Conservation (phyloP, 2,329 filamentous ascomycete genomes). For the Xylariaceae sp. region DNA sequence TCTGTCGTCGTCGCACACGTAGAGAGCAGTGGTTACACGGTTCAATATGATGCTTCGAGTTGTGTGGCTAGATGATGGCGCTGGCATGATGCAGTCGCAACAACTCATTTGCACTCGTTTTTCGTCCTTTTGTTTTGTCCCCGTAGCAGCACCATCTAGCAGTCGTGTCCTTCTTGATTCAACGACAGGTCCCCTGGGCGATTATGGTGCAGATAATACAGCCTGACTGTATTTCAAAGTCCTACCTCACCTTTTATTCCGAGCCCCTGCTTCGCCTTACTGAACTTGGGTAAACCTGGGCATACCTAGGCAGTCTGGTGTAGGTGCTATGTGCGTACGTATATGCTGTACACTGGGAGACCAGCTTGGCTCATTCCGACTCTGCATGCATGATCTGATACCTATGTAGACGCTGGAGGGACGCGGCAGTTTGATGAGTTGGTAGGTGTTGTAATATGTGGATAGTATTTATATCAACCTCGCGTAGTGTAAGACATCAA, state of each 20-base stretch:
- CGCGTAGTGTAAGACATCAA: background rate
- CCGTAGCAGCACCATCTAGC: background rate
- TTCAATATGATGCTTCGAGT: no score
- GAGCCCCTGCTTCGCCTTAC: constrained; percentile 14
- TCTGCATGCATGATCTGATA: background rate
- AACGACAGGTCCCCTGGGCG: no score
- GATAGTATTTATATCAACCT: background rate
- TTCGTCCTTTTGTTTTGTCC: background rate
- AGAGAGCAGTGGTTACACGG: no score
- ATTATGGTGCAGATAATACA: background rate
- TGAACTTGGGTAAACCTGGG: constrained; percentile 4
- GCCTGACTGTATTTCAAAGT: background rate
- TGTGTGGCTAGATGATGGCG: background rate
- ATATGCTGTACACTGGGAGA: background rate
- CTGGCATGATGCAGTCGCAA: background rate
- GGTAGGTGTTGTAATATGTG: background rate
- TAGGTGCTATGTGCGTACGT: background rate
- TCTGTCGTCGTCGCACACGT: no score
- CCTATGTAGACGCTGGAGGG: background rate
- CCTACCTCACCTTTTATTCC: background rate
- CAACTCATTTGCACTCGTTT: background rate
- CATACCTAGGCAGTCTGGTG: no score
- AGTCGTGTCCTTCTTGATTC: no score
- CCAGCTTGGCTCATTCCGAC: background rate
- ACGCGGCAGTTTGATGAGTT: background rate